Evolutionary conservation across 2,329 filamentous ascomycete genomes (phyloP).

Genomic region (Pleomassaria siparia): DNA sequence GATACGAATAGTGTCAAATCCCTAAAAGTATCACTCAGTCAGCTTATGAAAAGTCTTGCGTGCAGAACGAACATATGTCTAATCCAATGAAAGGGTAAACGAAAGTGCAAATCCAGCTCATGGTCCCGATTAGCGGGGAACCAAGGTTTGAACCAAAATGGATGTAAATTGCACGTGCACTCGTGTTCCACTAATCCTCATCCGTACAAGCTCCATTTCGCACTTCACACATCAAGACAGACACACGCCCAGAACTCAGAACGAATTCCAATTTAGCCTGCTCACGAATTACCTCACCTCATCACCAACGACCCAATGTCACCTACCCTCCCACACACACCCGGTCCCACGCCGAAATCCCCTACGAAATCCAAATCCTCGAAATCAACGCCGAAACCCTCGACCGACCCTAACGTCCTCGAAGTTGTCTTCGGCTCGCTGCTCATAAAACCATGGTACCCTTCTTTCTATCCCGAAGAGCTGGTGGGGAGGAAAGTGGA

Average conservation of each 20-base stretch:
- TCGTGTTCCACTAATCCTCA: not conserved
- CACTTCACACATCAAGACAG: not conserved
- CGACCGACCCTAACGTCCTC: conserved; percentile 73
- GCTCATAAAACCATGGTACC: conserved; percentile 88
- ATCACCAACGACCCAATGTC: not conserved
- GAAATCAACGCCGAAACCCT: conserved; percentile 8
- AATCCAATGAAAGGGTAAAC: conserved; percentile 9
- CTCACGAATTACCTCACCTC: not conserved
- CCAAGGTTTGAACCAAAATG: no score
- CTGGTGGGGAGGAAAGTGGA: conserved; percentile 48
- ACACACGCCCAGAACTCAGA: not conserved
- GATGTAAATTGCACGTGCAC: not conserved
- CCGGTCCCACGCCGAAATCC: not conserved
- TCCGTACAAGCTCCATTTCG: not conserved
- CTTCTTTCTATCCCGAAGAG: conserved; percentile 81
- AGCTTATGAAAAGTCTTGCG: conserved; percentile 13
- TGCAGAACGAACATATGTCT: conserved; percentile 20
- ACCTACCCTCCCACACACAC: not conserved
- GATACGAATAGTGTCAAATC: conserved; percentile 16
- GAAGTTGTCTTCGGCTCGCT: conserved; percentile 84
- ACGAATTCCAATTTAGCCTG: not conserved
- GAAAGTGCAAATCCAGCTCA: no score
- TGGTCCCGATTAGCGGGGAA: no score
- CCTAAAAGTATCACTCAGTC: conserved; percentile 15
- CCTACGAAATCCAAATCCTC: not conserved